Percentiles rank a stretch among this genome's conserved stretches.
Evolutionary conservation across 768 basidiomycete genomes (phyloP).

Genomic region (Rhodocollybia butyracea): DNA sequence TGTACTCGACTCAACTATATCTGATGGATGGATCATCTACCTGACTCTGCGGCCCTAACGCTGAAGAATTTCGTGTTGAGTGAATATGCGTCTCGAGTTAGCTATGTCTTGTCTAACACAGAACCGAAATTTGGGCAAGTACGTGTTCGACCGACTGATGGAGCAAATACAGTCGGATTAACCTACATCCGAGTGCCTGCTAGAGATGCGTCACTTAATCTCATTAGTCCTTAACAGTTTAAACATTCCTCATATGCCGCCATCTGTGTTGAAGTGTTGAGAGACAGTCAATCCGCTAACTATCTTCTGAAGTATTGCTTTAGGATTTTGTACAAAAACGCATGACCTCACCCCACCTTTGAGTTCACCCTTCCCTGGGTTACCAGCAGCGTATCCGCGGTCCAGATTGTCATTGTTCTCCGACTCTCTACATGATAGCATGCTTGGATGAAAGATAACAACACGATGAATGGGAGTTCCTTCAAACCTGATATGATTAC

Average conservation of each 20-base stretch:
- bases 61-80: slow-evolving; percentile 33
- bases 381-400: too few species aligned
- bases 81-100: not conserved
- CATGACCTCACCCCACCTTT: not conserved
- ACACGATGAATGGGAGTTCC: slow-evolving; percentile 42
- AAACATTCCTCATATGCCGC: slow-evolving; percentile 37
- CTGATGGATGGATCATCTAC: slow-evolving; percentile 21
- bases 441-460: slow-evolving; percentile 52
- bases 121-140: slow-evolving; percentile 19
- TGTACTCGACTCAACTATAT: not conserved
- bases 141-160: slow-evolving; percentile 28
- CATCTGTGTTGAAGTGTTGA: slow-evolving; percentile 39
- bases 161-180: slow-evolving; percentile 24
- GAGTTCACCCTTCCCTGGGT: slow-evolving; percentile 44
- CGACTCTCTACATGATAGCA: slow-evolving; percentile 25
- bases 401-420: not conserved
- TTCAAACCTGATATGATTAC: slow-evolving; percentile 31
- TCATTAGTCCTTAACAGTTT: slow-evolving; percentile 21
- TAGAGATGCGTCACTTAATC: not conserved
- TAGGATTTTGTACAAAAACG: too few species aligned
- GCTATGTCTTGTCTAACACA: slow-evolving; percentile 1
- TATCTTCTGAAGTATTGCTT: slow-evolving; percentile 16
- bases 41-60: slow-evolving; percentile 49
- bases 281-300: slow-evolving; percentile 45
- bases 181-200: slow-evolving; percentile 26